Percentiles rank a stretch among this genome's conserved stretches.
phyloP scores from a whole-genome alignment of 441 rosid species.

The Croton setiger region DNA sequence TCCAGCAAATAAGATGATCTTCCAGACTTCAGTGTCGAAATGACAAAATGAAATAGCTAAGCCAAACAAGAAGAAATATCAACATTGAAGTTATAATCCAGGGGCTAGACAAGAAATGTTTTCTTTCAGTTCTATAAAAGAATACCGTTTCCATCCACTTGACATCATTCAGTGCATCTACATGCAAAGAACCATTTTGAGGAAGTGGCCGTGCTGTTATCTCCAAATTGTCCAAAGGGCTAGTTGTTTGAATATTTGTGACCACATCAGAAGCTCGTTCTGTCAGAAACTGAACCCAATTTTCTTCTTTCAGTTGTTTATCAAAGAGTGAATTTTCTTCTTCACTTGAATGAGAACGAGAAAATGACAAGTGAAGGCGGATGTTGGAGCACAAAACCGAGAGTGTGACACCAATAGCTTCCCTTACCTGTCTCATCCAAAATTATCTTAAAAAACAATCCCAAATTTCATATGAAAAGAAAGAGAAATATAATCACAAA shows the following conservation, averaged over 20 bases:
- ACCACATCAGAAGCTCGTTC: constrained; percentile 79
- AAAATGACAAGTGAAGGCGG: constrained; percentile 62
- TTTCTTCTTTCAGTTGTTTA: constrained; percentile 50
- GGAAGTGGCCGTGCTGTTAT: constrained; percentile 35
- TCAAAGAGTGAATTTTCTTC: constrained; percentile 36
- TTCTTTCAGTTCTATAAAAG: constrained; percentile 15
- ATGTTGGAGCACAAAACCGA: constrained; percentile 90
- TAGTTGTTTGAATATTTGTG: constrained; percentile 65
- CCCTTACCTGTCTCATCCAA: constrained; percentile 70
- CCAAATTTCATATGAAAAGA: background rate
- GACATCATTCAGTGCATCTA: constrained; percentile 73
- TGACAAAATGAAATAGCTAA: constrained; percentile 88
- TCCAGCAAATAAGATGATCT: constrained; percentile 90
- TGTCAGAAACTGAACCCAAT: constrained; percentile 62
- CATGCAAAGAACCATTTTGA: constrained; percentile 51
- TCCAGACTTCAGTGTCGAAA: constrained; percentile 90
- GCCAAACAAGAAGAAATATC: constrained; percentile 20
- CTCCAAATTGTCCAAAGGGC: constrained; percentile 58
- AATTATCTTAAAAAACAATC: constrained; percentile 17
- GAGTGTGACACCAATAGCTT: constrained; percentile 87
- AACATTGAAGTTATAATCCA: constrained; percentile 6
- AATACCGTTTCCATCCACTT: constrained; percentile 99
- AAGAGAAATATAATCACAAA: background rate
- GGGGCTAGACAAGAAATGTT: background rate
- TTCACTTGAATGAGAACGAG: constrained; percentile 43